Percentiles rank a stretch among this genome's conserved stretches.
Conservation (phyloP, 352 stramenopile species). For the Blastocystis sp. region DNA sequence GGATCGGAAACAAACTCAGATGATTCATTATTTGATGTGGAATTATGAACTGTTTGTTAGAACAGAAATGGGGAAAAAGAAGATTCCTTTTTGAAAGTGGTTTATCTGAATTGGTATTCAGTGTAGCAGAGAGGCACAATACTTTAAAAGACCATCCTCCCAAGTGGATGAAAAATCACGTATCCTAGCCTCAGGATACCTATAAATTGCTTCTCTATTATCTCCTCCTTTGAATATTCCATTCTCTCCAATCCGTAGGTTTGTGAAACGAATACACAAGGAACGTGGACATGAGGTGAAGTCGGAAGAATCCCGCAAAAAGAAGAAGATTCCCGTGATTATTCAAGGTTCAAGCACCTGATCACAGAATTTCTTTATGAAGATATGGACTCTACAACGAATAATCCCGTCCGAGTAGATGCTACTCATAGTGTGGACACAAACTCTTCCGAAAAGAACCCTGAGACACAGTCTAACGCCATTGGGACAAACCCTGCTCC, state of each 20-base stretch:
- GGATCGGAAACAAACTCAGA: background rate
- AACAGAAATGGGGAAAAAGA: background rate
- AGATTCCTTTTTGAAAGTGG: no score
- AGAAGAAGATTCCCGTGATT: background rate
- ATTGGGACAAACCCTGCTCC: background rate
- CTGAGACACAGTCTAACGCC: background rate
- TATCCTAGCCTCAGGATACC: no score
- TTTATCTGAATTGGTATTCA: no score
- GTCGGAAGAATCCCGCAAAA: background rate
- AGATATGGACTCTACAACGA: background rate
- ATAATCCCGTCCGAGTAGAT: background rate
- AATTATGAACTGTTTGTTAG: background rate
- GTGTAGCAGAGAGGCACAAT: no score
- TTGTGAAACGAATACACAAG: background rate
- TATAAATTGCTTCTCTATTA: background rate
- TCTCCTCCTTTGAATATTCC: background rate
- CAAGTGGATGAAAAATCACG: no score
- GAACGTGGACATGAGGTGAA: no score
- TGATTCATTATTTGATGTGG: background rate
- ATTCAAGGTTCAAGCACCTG: background rate
- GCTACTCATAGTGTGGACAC: background rate
- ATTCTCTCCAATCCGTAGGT: background rate
- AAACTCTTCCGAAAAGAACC: background rate
- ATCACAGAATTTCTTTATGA: constrained; percentile 28
- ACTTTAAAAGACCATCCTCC: no score